Evolutionary conservation across 768 basidiomycete species (phyloP).

Genomic region (Boletus rex-veris): DNA sequence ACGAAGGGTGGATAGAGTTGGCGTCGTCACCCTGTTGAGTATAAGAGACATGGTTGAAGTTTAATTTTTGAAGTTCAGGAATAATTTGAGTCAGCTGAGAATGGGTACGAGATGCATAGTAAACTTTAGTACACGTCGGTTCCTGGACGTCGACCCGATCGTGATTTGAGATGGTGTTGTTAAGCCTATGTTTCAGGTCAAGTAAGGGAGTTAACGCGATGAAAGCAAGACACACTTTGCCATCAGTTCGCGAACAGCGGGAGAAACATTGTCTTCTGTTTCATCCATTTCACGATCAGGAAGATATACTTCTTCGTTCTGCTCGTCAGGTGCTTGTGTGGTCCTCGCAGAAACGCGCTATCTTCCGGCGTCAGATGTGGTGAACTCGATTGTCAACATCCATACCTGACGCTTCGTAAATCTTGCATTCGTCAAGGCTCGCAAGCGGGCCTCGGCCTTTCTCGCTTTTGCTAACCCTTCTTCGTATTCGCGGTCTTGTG

Average conservation of each 20-base stretch:
- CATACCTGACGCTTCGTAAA: slow-evolving; percentile 61
- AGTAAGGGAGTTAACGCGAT: neutral
- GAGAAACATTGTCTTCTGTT: slow-evolving; percentile 60
- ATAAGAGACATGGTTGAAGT: slow-evolving; percentile 38
- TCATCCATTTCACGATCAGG: slow-evolving; percentile 49
- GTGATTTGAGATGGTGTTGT: slow-evolving; percentile 2
- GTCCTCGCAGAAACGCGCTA: slow-evolving; percentile 23
- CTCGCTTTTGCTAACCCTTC: slow-evolving; percentile 56
- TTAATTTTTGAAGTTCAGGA: slow-evolving; percentile 77
- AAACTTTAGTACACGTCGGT: slow-evolving; percentile 76
- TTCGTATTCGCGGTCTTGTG: slow-evolving; percentile 61
- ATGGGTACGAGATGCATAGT: slow-evolving; percentile 93
- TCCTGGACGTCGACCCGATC: slow-evolving; percentile 34
- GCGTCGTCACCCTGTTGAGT: neutral
- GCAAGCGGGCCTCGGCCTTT: slow-evolving; percentile 57
- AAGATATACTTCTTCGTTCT: slow-evolving; percentile 68
- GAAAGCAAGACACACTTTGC: slow-evolving; percentile 49
- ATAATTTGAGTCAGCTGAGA: slow-evolving; percentile 91
- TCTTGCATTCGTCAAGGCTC: slow-evolving; percentile 50
- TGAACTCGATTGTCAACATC: neutral
- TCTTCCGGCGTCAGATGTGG: slow-evolving; percentile 3
- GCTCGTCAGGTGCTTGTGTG: slow-evolving; percentile 26
- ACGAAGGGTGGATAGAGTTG: neutral
- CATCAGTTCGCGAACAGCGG: slow-evolving; percentile 78
- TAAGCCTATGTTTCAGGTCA: slow-evolving; percentile 14